Conservation (phyloP, 441 rosid genomes). For the Dalechampia spathulata region DNA sequence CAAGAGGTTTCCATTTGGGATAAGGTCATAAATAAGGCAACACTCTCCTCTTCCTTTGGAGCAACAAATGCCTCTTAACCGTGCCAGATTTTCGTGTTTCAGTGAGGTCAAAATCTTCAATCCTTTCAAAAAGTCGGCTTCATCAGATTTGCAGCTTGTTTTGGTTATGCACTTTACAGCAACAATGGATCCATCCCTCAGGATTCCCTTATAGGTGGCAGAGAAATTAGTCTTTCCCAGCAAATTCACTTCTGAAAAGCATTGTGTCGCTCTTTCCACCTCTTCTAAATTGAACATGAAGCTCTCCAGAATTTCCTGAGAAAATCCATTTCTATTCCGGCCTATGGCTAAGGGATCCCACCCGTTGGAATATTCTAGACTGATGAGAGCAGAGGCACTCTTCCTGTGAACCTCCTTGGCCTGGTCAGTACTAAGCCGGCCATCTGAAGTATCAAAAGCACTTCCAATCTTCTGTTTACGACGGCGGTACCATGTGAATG, state of each 20-base stretch:
- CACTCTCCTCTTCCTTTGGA: constrained; percentile 93
- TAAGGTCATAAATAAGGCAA: constrained; percentile 72
- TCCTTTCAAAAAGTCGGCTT: constrained; percentile 75
- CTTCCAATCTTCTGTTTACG: constrained; percentile 74
- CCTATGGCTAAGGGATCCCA: constrained; percentile 86
- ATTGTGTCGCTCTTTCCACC: constrained; percentile 84
- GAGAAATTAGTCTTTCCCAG: constrained; percentile 67
- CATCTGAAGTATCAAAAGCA: constrained; percentile 46
- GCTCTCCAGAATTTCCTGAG: constrained; percentile 69
- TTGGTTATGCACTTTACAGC: constrained; percentile 62
- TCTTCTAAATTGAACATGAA: constrained; percentile 85
- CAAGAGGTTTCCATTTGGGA: constrained; percentile 66
- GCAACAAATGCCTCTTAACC: constrained; percentile 91
- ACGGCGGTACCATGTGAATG: constrained; percentile 50
- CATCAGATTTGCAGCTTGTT: constrained; percentile 84
- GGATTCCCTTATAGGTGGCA: constrained; percentile 62
- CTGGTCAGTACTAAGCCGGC: constrained; percentile 66
- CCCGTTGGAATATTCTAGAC: constrained; percentile 79
- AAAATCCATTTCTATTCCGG: constrained; percentile 39
- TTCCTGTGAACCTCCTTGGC: constrained; percentile 53
- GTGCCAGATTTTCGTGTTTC: constrained; percentile 71
- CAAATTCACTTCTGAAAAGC: constrained; percentile 71
- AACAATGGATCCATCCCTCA: constrained; percentile 75
- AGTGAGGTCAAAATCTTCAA: constrained; percentile 63
- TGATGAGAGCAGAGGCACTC: constrained; percentile 66